phyloP scores from a whole-genome alignment of 371 early-diverging fungal species.

The Fennellomyces sp. region DNA sequence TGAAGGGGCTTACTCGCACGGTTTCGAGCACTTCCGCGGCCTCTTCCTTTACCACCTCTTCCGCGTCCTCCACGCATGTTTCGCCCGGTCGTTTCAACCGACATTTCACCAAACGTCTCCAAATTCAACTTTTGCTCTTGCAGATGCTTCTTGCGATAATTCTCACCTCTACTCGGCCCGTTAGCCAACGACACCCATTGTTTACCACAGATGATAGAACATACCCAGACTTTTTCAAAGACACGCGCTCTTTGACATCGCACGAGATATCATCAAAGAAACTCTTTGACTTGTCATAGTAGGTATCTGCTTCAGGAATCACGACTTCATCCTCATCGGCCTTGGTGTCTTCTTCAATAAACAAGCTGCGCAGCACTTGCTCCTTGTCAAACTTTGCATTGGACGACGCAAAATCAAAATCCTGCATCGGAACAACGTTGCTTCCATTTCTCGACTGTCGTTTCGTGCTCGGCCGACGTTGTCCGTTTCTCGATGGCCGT shows the following conservation, averaged over 20 bases:
- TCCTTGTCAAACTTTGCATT: slow-evolving; percentile 92
- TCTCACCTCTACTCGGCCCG: background rate
- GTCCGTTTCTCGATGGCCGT: too few relatives aligned
- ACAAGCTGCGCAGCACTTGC: slow-evolving; percentile 70
- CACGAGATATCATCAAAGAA: slow-evolving; percentile 96
- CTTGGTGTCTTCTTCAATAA: slow-evolving; percentile 38
- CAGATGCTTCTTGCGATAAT: slow-evolving; percentile 68
- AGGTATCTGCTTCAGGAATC: slow-evolving; percentile 53
- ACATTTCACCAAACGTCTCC: slow-evolving; percentile 89
- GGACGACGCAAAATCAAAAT: slow-evolving; percentile 88
- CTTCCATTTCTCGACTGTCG: background rate
- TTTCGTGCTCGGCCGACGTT: slow-evolving; percentile 3
- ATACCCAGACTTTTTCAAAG: slow-evolving; percentile 22
- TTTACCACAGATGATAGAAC: too few relatives aligned
- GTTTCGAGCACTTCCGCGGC: background rate
- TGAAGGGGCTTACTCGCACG: slow-evolving; percentile 1
- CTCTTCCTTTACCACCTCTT: slow-evolving; percentile 2
- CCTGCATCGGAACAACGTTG: slow-evolving; percentile 62
- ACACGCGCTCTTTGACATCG: slow-evolving; percentile 81
- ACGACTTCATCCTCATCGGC: slow-evolving; percentile 47
- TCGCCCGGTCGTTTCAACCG: slow-evolving; percentile 51
- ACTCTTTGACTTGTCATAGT: slow-evolving; percentile 65
- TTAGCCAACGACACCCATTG: too few relatives aligned
- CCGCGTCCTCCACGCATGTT: slow-evolving; percentile 2
- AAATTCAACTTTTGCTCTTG: slow-evolving; percentile 83